Evolutionary conservation across 768 basidiomycete species (phyloP).

Genomic region (Tylopilus vinaceipallidus): DNA sequence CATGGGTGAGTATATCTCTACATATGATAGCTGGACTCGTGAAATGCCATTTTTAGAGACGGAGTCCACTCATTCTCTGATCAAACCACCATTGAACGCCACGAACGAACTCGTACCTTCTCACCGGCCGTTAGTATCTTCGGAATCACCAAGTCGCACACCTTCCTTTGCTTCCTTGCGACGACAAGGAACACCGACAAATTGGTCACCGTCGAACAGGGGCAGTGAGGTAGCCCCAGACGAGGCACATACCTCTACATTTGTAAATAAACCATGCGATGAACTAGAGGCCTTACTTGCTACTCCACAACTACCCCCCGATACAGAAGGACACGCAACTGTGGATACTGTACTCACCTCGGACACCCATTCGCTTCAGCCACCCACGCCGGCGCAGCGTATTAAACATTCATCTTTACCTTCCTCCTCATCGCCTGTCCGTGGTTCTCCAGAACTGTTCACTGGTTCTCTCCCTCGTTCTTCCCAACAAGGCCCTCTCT

Average conservation of each 20-base stretch:
- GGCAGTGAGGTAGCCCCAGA: constrained; percentile 15
- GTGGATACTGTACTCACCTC: constrained; percentile 1
- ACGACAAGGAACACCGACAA: constrained; percentile 29
- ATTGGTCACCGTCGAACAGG: constrained; percentile 28
- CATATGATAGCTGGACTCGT: neutral
- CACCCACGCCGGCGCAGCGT: constrained; percentile 32
- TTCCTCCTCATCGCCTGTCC: constrained; percentile 3
- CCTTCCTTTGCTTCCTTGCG: constrained; percentile 6
- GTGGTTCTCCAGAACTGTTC: constrained; percentile 8
- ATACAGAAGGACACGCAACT: constrained; percentile 14
- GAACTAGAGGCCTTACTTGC: constrained; percentile 2
- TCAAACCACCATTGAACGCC: neutral
- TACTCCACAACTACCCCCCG: constrained; percentile 1
- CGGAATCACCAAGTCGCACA: constrained; percentile 4
- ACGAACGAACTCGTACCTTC: neutral
- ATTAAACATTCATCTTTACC: constrained; percentile 4
- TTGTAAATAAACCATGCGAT: neutral
- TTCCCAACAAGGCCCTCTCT: constrained; percentile 5
- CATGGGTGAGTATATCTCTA: constrained; percentile 10
- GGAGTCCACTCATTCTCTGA: neutral
- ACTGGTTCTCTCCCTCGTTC: neutral
- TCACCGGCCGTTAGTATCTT: neutral
- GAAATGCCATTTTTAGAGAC: constrained; percentile 4
- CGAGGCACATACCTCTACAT: neutral
- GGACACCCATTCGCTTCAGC: constrained; percentile 17